Evolutionary conservation across 805 yeast species (phyloP).

Genomic region (Saccharomyces jurei): DNA sequence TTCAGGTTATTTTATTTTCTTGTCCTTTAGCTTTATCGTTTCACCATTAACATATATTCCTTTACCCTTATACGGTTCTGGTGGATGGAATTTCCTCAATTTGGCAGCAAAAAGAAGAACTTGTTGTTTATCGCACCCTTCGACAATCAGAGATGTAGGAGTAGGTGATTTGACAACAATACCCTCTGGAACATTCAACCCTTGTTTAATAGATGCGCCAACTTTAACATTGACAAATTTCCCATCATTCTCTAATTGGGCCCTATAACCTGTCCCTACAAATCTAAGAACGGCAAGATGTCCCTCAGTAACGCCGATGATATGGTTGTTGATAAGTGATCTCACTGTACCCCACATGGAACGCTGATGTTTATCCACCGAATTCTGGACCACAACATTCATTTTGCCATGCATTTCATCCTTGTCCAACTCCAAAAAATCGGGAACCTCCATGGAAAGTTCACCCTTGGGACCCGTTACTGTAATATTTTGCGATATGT

Average conservation of each 20-base stretch:
- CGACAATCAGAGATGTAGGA: conserved; percentile 77
- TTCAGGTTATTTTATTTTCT: conserved; percentile 67
- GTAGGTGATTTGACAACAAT: conserved; percentile 68
- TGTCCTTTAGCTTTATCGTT: conserved; percentile 81
- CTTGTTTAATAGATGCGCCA: conserved; percentile 79
- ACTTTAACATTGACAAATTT: conserved; percentile 68
- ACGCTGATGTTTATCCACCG: conserved; percentile 56
- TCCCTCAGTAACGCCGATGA: conserved; percentile 88
- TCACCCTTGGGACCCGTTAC: conserved; percentile 75
- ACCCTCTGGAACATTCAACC: conserved; percentile 68
- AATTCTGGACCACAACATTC: conserved; percentile 49
- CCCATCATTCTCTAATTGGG: conserved; percentile 54
- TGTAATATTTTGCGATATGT: conserved; percentile 49
- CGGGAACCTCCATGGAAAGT: conserved; percentile 58
- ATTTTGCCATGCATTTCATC: conserved; percentile 32
- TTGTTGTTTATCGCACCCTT: conserved; percentile 82
- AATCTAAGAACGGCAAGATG: conserved; percentile 79
- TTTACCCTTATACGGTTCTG: conserved; percentile 98
- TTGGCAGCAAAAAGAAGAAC: conserved; percentile 84
- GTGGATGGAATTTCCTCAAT: conserved; percentile 80
- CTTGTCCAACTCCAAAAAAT: conserved; percentile 44
- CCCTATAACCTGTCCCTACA: conserved; percentile 97
- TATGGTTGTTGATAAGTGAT: conserved; percentile 64
- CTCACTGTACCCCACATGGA: conserved; percentile 95
- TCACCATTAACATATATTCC: conserved; percentile 91